Evolutionary conservation across 768 basidiomycete genomes (phyloP).

Genomic region (Lactifluus volemus): DNA sequence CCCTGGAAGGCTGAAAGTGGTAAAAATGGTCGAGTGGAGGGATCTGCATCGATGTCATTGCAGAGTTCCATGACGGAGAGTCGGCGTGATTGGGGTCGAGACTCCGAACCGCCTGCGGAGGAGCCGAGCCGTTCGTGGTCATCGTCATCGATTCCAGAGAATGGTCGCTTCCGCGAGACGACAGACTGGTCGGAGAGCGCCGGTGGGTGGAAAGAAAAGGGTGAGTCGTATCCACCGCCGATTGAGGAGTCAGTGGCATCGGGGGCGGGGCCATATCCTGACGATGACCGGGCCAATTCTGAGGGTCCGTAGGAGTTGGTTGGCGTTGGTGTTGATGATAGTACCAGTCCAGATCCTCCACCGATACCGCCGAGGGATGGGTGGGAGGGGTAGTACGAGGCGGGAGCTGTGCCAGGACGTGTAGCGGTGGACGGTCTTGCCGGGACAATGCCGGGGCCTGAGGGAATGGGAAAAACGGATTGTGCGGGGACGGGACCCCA

Average conservation of each 20-base stretch:
- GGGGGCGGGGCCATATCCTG: slow-evolving; percentile 26
- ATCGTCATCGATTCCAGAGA: slow-evolving; percentile 49
- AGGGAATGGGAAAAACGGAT: slow-evolving; percentile 50
- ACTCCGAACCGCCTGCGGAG: slow-evolving; percentile 50
- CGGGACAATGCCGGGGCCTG: slow-evolving; percentile 40
- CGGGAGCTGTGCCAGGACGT: slow-evolving; percentile 66
- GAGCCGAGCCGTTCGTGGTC: slow-evolving; percentile 31
- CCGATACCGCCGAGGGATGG: slow-evolving; percentile 34
- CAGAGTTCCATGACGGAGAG: slow-evolving; percentile 86
- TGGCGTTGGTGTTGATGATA: slow-evolving; percentile 10
- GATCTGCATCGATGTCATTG: slow-evolving; percentile 54
- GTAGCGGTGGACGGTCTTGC: slow-evolving; percentile 50
- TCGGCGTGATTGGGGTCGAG: slow-evolving; percentile 69
- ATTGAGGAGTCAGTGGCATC: slow-evolving; percentile 25
- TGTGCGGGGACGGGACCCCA: slow-evolving; percentile 26
- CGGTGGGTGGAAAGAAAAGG: slow-evolving; percentile 75
- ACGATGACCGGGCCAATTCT: slow-evolving; percentile 29
- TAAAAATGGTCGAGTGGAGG: slow-evolving; percentile 41
- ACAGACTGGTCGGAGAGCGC: slow-evolving; percentile 31
- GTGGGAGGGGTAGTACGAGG: slow-evolving; percentile 44
- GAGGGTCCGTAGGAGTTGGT: slow-evolving; percentile 27
- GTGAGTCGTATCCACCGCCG: slow-evolving; percentile 43
- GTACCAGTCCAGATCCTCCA: slow-evolving; percentile 42
- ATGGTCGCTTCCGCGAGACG: slow-evolving; percentile 57
- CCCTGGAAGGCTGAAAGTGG: slow-evolving; percentile 30